These are phyloP conservation scores for Isatis lusitanica DNA, from an alignment of 441 rosid species.

Conservation along the genomic window DNA sequence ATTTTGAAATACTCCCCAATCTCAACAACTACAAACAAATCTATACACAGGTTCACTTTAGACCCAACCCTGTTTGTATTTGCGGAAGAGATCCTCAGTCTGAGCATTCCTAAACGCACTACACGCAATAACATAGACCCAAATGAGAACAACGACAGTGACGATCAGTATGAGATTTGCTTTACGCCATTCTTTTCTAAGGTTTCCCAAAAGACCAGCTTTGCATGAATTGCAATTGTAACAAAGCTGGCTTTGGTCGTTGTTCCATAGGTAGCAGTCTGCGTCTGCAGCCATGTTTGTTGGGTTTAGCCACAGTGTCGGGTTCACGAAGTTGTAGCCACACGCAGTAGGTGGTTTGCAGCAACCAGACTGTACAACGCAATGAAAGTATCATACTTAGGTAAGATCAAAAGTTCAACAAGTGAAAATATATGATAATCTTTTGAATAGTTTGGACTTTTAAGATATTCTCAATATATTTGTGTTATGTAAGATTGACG, in stretches of 20 bases:
- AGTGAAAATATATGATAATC: neutral
- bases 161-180: constrained; percentile 74
- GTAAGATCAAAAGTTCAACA: neutral
- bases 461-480: neutral
- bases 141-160: constrained; percentile 72
- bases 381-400: neutral
- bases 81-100: constrained; percentile 69
- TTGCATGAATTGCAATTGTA: constrained; percentile 64
- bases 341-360: constrained; percentile 69
- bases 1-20: neutral
- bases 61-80: constrained; percentile 67
- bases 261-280: constrained; percentile 67
- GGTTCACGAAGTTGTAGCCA: constrained; percentile 59
- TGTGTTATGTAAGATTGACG: neutral
- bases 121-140: constrained; percentile 82
- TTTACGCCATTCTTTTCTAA: constrained; percentile 69
- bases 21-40: constrained; percentile 19
- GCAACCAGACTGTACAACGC: constrained; percentile 59
- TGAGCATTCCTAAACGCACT: constrained; percentile 91
- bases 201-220: constrained; percentile 62
- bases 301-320: constrained; percentile 62
- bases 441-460: neutral
- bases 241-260: constrained; percentile 66
- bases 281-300: constrained; percentile 52
- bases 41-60: constrained; percentile 18